Evolutionary conservation across 2,329 filamentous ascomycete species (phyloP).

Genomic region (Phoma sp.): DNA sequence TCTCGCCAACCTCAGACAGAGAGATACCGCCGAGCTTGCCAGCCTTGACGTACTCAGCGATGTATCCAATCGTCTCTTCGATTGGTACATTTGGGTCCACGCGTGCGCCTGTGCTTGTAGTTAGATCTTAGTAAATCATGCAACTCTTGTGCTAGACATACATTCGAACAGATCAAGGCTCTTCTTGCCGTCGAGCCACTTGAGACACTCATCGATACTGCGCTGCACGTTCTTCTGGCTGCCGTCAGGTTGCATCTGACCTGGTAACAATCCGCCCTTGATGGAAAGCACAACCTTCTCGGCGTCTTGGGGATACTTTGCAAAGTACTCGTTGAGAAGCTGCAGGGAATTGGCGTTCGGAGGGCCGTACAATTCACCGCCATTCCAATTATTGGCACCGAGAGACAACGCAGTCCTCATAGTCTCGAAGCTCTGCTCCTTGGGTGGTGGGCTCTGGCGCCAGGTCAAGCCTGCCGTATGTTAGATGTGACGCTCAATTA

Average conservation of each 20-base stretch:
- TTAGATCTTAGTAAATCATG: neutral
- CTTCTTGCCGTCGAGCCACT: conserved; percentile 55
- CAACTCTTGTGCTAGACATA: neutral
- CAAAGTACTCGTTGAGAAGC: conserved; percentile 58
- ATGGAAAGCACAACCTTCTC: conserved; percentile 59
- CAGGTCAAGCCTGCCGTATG: conserved; percentile 53
- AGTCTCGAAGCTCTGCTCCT: conserved; percentile 50
- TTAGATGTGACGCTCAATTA: neutral
- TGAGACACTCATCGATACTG: conserved; percentile 55
- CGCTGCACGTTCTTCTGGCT: conserved; percentile 49
- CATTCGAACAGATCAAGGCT: conserved; percentile 57
- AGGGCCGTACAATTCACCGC: conserved; percentile 56
- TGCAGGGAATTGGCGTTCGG: conserved; percentile 55
- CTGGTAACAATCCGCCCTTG: conserved; percentile 53
- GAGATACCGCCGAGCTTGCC: conserved; percentile 55
- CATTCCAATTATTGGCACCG: conserved; percentile 59
- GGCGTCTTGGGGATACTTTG: conserved; percentile 58
- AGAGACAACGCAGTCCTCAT: conserved; percentile 52
- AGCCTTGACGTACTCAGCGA: conserved; percentile 48
- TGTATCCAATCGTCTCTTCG: conserved; percentile 53
- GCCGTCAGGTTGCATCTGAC: conserved; percentile 48
- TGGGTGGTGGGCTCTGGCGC: conserved; percentile 47
- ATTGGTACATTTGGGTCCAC: conserved; percentile 53
- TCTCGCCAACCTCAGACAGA: conserved; percentile 54
- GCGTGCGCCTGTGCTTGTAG: conserved; percentile 35